A percentile compares a stretch with the other conserved stretches of the same genome.
phyloP scores from a whole-genome alignment of 176 grass and related monocot species.

The Phragmites australis region DNA sequence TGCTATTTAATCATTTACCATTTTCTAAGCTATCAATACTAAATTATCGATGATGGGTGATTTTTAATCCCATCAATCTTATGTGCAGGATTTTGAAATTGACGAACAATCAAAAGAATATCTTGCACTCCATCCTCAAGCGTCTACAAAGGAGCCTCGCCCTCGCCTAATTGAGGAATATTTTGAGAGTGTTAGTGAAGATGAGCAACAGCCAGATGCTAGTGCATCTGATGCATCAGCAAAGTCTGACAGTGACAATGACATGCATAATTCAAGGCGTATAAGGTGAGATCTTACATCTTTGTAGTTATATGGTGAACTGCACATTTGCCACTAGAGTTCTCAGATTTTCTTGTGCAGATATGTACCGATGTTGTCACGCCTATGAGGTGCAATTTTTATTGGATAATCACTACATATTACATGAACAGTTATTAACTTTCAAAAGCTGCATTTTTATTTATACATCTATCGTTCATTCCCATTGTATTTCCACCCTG shows the following conservation, averaged over 20 bases:
- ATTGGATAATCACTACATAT: background rate
- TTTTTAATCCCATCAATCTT: slow-evolving; percentile 33
- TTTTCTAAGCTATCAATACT: background rate
- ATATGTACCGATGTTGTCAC: background rate
- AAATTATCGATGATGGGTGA: background rate
- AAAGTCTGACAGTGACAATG: slow-evolving; percentile 47
- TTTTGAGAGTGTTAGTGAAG: slow-evolving; percentile 74
- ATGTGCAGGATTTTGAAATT: slow-evolving; percentile 70
- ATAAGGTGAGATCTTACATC: slow-evolving; percentile 53
- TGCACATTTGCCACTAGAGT: background rate
- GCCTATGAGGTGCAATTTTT: background rate
- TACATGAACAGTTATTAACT: background rate
- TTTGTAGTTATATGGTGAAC: slow-evolving; percentile 6
- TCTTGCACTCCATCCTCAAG: slow-evolving; percentile 68
- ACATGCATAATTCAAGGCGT: slow-evolving; percentile 54
- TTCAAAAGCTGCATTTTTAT: background rate
- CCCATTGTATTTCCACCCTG: background rate
- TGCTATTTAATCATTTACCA: slow-evolving; percentile 10
- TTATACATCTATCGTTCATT: too few species aligned
- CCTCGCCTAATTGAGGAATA: slow-evolving; percentile 66
- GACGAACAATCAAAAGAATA: slow-evolving; percentile 70
- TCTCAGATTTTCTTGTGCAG: background rate
- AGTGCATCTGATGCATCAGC: slow-evolving; percentile 58
- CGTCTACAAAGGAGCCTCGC: slow-evolving; percentile 46
- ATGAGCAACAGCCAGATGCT: slow-evolving; percentile 42